Conservation (phyloP, 352 stramenopile species). For the Phytophthora citricola region DNA sequence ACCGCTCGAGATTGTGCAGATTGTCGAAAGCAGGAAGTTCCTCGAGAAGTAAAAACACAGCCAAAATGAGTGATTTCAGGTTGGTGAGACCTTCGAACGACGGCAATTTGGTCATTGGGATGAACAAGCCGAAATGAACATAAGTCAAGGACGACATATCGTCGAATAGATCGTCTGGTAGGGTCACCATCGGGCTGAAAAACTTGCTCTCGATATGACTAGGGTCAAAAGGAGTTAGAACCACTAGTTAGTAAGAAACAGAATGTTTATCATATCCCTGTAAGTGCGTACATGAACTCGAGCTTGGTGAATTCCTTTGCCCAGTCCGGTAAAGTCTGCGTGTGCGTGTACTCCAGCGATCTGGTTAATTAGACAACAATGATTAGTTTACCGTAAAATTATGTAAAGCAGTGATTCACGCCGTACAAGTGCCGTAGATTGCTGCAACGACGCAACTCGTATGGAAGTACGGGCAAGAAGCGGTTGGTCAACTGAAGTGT, state of each 20-base stretch:
- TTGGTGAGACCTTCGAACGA: conserved; percentile 32
- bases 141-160: conserved; percentile 41
- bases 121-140: conserved; percentile 26
- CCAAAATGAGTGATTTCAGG: conserved; percentile 31
- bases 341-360: conserved; percentile 34
- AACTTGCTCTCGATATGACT: conserved; percentile 18
- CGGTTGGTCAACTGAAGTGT: not conserved
- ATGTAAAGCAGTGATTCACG: not conserved
- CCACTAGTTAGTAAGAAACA: not conserved
- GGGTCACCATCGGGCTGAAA: not conserved
- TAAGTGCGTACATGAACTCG: conserved; percentile 33
- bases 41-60: conserved; percentile 10
- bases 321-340: conserved; percentile 14
- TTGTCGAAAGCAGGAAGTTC: conserved; percentile 26
- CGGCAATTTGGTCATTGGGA: conserved; percentile 10
- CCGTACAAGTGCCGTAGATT: not conserved
- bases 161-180: conserved; percentile 32
- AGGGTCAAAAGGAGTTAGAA: conserved; percentile 11
- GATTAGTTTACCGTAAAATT: not conserved
- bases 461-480: not conserved
- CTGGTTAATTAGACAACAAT: not conserved
- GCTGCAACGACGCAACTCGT: not conserved
- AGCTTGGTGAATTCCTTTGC: conserved; percentile 35
- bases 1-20: conserved; percentile 24
- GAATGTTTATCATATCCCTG: too few relatives aligned